Percentiles rank a stretch among this genome's conserved stretches.
Conservation (phyloP, 2,329 filamentous ascomycete species). For the Aspergillus sp. region DNA sequence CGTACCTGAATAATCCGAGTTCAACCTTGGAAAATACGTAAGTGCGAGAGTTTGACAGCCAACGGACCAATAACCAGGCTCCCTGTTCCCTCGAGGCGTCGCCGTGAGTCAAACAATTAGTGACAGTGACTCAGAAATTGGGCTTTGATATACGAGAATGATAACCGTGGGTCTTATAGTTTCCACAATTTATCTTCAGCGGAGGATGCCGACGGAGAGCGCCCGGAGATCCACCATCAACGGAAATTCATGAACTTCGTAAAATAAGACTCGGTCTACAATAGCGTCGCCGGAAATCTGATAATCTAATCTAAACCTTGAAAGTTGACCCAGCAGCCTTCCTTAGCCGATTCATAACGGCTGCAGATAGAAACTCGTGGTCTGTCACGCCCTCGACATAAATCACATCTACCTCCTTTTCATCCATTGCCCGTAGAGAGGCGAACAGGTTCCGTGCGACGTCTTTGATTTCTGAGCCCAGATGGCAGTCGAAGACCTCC, state of each 20-base stretch:
- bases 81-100: neutral
- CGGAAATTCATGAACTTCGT: constrained; percentile 1
- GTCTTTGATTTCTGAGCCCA: constrained; percentile 71
- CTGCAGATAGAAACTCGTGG: constrained; percentile 78
- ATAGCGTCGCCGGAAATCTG: neutral
- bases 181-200: constrained; percentile 8
- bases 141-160: constrained; percentile 3
- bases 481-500: constrained; percentile 67
- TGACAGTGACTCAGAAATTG: constrained; percentile 8
- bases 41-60: neutral
- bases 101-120: neutral
- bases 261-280: constrained; percentile 1
- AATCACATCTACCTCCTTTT: constrained; percentile 77
- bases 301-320: constrained; percentile 44
- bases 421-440: constrained; percentile 82
- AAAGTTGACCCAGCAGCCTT: constrained; percentile 70
- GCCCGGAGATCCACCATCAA: constrained; percentile 1
- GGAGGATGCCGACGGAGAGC: constrained; percentile 18
- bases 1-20: neutral
- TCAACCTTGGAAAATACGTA: too few species aligned
- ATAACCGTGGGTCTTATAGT: constrained; percentile 7
- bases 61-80: neutral
- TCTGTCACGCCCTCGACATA: constrained; percentile 86
- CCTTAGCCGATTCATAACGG: constrained; percentile 80
- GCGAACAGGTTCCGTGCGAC: constrained; percentile 90